phyloP scores from a whole-genome alignment of 257 asterid genomes.

The Mentha longifolia region DNA sequence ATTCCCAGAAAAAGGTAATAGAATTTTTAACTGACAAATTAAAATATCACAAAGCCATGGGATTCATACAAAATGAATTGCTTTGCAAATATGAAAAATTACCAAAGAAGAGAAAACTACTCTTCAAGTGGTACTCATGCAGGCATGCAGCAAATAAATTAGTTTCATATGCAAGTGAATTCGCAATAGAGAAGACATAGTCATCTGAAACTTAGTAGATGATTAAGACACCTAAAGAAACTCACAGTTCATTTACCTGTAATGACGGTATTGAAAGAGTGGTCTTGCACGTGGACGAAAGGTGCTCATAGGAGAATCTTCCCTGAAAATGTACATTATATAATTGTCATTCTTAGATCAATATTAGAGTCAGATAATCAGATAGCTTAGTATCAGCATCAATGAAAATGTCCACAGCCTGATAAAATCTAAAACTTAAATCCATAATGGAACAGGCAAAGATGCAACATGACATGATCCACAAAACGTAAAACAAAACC shows the following conservation, averaged over 20 bases:
- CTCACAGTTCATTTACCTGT: slow-evolving; percentile 66
- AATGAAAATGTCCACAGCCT: slow-evolving; percentile 10
- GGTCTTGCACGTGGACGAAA: slow-evolving; percentile 95
- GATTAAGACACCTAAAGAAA: slow-evolving; percentile 32
- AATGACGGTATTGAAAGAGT: slow-evolving; percentile 99
- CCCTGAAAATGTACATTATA: slow-evolving; percentile 60
- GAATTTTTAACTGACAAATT: slow-evolving; percentile 32
- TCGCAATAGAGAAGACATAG: slow-evolving; percentile 16
- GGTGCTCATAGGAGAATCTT: slow-evolving; percentile 81
- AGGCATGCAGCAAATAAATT: slow-evolving; percentile 2
- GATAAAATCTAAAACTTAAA: slow-evolving; percentile 27
- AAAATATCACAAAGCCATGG: slow-evolving; percentile 14
- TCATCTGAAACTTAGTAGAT: slow-evolving; percentile 21
- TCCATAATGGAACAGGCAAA: slow-evolving; percentile 26
- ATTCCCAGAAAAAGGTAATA: slow-evolving; percentile 23
- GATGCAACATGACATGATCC: slow-evolving; percentile 15
- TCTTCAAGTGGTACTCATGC: slow-evolving; percentile 5
- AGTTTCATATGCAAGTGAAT: slow-evolving; percentile 26
- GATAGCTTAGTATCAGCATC: slow-evolving; percentile 26
- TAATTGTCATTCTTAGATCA: slow-evolving; percentile 32
- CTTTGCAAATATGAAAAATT: background rate
- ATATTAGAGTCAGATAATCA: slow-evolving; percentile 26
- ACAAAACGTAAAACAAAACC: slow-evolving; percentile 1
- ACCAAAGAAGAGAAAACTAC: slow-evolving; percentile 7
- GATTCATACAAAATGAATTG: slow-evolving; percentile 20